These are phyloP conservation scores for Nannochloris sp. DNA, from an alignment of 139 green algal genomes.

Conservation along the genomic window DNA sequence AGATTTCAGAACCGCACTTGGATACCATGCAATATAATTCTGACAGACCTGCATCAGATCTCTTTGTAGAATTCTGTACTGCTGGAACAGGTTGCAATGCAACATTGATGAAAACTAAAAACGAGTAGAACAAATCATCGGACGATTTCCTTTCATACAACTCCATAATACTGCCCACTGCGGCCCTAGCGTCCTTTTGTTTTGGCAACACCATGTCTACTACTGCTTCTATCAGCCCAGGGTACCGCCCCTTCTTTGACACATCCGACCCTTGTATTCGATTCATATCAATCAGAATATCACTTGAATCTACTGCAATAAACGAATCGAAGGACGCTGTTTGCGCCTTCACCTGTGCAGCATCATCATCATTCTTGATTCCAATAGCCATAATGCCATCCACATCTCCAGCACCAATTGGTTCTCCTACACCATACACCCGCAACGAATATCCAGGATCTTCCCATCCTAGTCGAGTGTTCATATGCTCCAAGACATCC, in stretches of 20 bases:
- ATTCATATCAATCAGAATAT: background rate
- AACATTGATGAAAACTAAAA: slow-evolving; percentile 64
- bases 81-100: slow-evolving; percentile 38
- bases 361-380: background rate
- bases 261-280: slow-evolving; percentile 2
- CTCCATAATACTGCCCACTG: slow-evolving; percentile 24
- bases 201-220: background rate
- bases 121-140: slow-evolving; percentile 71
- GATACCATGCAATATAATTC: slow-evolving; percentile 53
- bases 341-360: background rate
- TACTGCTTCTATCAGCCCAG: background rate
- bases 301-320: slow-evolving; percentile 2
- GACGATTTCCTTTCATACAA: slow-evolving; percentile 40
- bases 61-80: slow-evolving; percentile 20
- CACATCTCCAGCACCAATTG: background rate
- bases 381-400: slow-evolving; percentile 7
- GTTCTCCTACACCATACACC: background rate
- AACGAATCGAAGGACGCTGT: background rate
- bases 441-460: background rate
- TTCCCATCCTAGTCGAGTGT: background rate
- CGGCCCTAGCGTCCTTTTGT: background rate
- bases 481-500: slow-evolving; percentile 1
- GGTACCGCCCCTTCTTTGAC: background rate
- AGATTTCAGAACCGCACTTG: slow-evolving; percentile 65
- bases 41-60: slow-evolving; percentile 7